These are phyloP conservation scores for Globisporangium radiosum DNA, from an alignment of 352 stramenopile genomes.

Conservation along the genomic window DNA sequence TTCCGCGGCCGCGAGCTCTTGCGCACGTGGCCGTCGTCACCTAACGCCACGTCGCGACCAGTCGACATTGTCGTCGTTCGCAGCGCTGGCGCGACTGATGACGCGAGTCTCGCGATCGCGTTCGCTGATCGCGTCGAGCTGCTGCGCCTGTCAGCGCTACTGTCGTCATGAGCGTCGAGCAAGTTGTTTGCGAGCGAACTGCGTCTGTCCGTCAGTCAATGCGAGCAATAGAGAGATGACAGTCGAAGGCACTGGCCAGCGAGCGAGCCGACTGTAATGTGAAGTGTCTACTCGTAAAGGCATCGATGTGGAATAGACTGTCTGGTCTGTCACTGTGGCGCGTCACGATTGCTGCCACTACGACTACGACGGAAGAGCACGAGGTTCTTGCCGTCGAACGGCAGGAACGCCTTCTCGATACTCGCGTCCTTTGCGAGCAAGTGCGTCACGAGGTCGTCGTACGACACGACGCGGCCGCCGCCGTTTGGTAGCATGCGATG, in stretches of 20 bases:
- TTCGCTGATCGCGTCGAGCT: slow-evolving; percentile 24
- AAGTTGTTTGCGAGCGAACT: no score
- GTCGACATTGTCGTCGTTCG: slow-evolving; percentile 25
- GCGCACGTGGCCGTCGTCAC: slow-evolving; percentile 19
- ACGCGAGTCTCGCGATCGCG: slow-evolving; percentile 15
- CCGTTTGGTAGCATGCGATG: slow-evolving; percentile 32
- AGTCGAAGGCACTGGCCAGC: no score
- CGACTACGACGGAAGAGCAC: slow-evolving; percentile 51
- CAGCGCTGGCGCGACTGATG: background rate
- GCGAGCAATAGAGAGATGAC: no score
- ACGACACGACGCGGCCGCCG: slow-evolving; percentile 57
- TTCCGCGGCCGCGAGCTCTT: slow-evolving; percentile 27
- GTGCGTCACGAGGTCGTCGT: slow-evolving; percentile 76
- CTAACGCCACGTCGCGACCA: background rate
- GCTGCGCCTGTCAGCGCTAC: slow-evolving; percentile 13
- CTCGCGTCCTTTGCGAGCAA: slow-evolving; percentile 56
- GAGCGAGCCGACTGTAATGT: no score
- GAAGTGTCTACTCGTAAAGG: no score
- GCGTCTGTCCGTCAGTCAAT: no score
- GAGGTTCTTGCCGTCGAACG: slow-evolving; percentile 81
- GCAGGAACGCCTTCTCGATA: slow-evolving; percentile 58
- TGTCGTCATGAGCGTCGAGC: background rate
- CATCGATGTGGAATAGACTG: background rate
- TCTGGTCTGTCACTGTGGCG: background rate
- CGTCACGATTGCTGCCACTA: background rate